A percentile compares a stretch with the other conserved stretches of the same genome.
phyloP scores from a whole-genome alignment of 2,329 filamentous ascomycete species.

The Colletotrichum filicis region DNA sequence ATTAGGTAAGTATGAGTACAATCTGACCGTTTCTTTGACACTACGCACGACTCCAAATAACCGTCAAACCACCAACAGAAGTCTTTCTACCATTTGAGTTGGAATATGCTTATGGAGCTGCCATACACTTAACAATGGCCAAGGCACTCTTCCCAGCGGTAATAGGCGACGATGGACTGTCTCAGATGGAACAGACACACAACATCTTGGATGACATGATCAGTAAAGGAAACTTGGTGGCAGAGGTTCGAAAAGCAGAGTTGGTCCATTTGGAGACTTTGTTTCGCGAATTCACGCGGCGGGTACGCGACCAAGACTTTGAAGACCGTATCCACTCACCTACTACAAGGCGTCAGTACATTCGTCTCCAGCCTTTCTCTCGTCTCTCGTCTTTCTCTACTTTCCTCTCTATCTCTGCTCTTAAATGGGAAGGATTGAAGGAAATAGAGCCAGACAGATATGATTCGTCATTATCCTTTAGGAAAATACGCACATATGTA shows the following conservation, averaged over 20 bases:
- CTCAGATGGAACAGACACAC: slow-evolving; percentile 37
- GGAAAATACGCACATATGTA: too few relatives aligned
- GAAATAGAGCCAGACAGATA: too few relatives aligned
- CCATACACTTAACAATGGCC: slow-evolving; percentile 49
- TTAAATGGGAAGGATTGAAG: too few relatives aligned
- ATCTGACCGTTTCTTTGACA: too few relatives aligned
- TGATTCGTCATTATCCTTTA: too few relatives aligned
- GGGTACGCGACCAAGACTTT: slow-evolving; percentile 41
- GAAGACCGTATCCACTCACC: slow-evolving; percentile 36
- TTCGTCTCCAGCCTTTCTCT: too few relatives aligned
- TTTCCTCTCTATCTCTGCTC: too few relatives aligned
- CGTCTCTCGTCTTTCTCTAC: too few relatives aligned
- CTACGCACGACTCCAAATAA: neutral
- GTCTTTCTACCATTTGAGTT: slow-evolving; percentile 51
- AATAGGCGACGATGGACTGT: slow-evolving; percentile 40
- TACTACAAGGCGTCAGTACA: too few relatives aligned
- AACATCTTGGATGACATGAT: slow-evolving; percentile 49
- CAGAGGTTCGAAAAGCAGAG: slow-evolving; percentile 46
- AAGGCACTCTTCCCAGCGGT: slow-evolving; percentile 47
- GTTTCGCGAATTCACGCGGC: slow-evolving; percentile 41
- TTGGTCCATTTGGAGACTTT: slow-evolving; percentile 42
- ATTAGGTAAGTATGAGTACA: slow-evolving; percentile 47
- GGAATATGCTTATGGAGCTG: slow-evolving; percentile 49
- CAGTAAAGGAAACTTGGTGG: slow-evolving; percentile 45
- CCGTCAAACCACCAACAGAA: slow-evolving; percentile 38